Base-by-base conservation (phyloP, 73 alveolate species). In the Halteria grandinella region DNA sequence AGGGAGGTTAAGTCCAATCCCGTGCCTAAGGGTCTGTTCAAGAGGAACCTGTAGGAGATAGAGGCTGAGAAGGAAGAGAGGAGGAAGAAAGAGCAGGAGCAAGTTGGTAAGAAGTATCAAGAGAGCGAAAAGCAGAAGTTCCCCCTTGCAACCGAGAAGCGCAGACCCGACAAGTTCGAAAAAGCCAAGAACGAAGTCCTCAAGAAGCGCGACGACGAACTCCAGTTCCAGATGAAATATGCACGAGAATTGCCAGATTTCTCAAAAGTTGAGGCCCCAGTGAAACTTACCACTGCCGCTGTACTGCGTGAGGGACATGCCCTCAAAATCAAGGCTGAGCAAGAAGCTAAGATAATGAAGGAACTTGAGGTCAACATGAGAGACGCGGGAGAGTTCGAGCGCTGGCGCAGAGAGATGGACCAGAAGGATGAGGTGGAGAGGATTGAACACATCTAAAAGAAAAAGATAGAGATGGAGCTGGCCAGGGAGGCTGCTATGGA, bases 401-500 rank as follows among this genome's bases (percentile, higher is more conserved):
- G 97, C 48, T 97, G 99, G 99, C 78, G 64, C 69, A 57, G 64
- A 73, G 97, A 95, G 69, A 93, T 91, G 98, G 88, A 84, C 58
- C 90, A 93, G 66, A 97, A 93, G 78, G 99, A 97, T 60, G 97
- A 97, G 47, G 81, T 97, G 15, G 94, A 89, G 36, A 85, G 89
- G 55, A 47, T 95, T 59, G 98, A 97, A 77, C 94, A 95, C 71
- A 70, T 95, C 60, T 92, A 97, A 79, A 93, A 89, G 85, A 93
- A 96, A 83, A 97, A 97, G 86, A 93, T 97, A 21, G 99, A 97
- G 82, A 85, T 97, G 97, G 99, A 97, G 84, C 77, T 97, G 73
- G 96, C 98, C 29, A 82, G 99, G 62, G 98, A 93, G 48, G 98
- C 90, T 55, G 99, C 99, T 4, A 93, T 97, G 24, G 97, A 95